A percentile compares a stretch with the other conserved stretches of the same genome.
phyloP scores from a whole-genome alignment of 148 eudicot species.

The Salicornia ramosissima region DNA sequence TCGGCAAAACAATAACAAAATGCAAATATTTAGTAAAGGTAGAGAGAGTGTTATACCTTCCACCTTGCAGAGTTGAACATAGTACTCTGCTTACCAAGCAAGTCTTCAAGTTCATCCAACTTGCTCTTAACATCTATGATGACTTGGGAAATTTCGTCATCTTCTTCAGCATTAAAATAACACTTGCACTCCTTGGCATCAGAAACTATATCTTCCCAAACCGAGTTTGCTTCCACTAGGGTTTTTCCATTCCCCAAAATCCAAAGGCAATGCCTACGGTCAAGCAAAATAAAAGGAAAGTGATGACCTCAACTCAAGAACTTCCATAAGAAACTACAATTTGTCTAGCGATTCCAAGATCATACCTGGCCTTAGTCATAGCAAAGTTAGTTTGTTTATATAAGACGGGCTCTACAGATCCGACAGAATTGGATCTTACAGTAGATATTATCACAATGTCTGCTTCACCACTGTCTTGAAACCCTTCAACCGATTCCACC shows the following conservation, averaged over 20 bases:
- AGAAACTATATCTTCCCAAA: constrained; percentile 42
- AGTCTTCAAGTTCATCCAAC: constrained; percentile 40
- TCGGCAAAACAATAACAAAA: neutral
- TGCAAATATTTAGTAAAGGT: neutral
- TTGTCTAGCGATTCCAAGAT: neutral
- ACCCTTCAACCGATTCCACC: constrained; percentile 45
- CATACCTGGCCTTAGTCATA: constrained; percentile 54
- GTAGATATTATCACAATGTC: constrained; percentile 61
- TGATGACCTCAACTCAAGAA: neutral
- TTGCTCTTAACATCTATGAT: constrained; percentile 35
- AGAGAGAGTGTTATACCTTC: constrained; percentile 24
- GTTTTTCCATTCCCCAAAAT: constrained; percentile 45
- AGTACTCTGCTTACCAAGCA: constrained; percentile 32
- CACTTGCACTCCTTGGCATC: constrained; percentile 44
- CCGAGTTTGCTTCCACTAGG: constrained; percentile 18
- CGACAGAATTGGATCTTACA: constrained; percentile 31
- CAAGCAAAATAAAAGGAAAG: neutral
- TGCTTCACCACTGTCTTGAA: constrained; percentile 51
- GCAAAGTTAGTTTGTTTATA: constrained; percentile 35
- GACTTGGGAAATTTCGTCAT: constrained; percentile 19
- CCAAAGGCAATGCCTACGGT: constrained; percentile 54
- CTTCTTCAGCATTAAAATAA: constrained; percentile 41
- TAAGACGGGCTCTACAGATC: constrained; percentile 33
- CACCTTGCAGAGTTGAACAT: constrained; percentile 31
- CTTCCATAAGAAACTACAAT: neutral